These are phyloP conservation scores for Talaromyces sp. DNA, from an alignment of 2,329 filamentous ascomycete species.

Conservation along the genomic window DNA sequence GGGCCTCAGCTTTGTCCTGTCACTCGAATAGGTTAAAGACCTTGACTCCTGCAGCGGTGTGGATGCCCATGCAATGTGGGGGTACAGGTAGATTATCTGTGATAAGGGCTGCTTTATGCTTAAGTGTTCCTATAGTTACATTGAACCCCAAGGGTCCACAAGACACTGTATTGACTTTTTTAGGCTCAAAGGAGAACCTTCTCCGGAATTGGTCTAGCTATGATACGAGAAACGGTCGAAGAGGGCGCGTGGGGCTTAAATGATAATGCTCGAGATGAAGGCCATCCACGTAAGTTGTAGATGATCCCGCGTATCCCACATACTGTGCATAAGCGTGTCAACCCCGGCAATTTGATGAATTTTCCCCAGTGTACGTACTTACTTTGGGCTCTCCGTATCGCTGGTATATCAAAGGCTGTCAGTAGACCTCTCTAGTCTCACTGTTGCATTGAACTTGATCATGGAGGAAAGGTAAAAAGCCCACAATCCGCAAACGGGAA, in stretches of 20 bases:
- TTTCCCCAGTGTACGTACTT: not conserved
- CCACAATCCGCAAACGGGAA: not conserved
- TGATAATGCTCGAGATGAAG: not conserved
- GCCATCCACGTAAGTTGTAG: not conserved
- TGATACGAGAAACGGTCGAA: not conserved
- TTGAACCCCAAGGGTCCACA: not conserved
- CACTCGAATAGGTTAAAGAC: not conserved
- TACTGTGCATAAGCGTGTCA: not conserved
- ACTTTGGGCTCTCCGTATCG: not conserved
- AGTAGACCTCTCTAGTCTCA: not conserved
- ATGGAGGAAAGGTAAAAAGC: not conserved
- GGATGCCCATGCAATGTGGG: slow-evolving; percentile 4
- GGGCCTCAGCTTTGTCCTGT: not conserved
- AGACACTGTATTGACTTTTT: not conserved
- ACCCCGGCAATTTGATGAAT: not conserved
- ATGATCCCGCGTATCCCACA: not conserved
- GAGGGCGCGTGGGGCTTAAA: not conserved
- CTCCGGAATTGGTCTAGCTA: not conserved
- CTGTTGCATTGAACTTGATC: not conserved
- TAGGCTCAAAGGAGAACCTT: not conserved
- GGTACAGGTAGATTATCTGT: not conserved
- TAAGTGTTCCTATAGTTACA: not conserved
- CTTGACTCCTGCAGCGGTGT: not conserved
- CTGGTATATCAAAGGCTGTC: not conserved
- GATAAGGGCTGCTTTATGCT: slow-evolving; percentile 3